Evolutionary conservation across 2,329 filamentous ascomycete genomes (phyloP), one percentile per base, ranked within the genome.

Genomic region (Fusarium sp.): DNA sequence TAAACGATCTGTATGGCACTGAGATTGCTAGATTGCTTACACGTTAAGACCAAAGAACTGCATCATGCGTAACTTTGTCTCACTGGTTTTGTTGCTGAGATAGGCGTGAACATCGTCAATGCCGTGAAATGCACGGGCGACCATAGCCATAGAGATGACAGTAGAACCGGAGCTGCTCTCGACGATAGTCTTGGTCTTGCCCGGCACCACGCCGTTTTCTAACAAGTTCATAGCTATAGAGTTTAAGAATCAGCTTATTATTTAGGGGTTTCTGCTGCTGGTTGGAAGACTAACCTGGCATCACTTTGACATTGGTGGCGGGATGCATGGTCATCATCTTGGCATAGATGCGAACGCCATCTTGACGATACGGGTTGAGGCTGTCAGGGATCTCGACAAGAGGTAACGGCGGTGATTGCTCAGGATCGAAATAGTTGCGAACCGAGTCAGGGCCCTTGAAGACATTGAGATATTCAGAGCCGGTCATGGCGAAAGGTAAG

Each of bases 311-410:
- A 50, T 89, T 89, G 57, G 88, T 85, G 14, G 86, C 85, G 1
- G 87, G 87, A 62, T 86, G 84, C 78, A 84, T 84, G 4, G 85
- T 86, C 82, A 89, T 85, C 83, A 89, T 86, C 75, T 89, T 89
- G 32, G 87, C 87, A 62, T 88, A 89, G 62, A 89, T 88, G 21
- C 85, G 83, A 4, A 89, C 84, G 2, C 85, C 84, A 82, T 89
- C 83, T 20, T 80, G 65, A 47, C 82, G 78, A 65, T 83, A 87
- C 1, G 86, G 86, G 61, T 89, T 89, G 45, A 89, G 78, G 36
- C 77, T 77, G 26, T 79, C 78, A 4, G 87, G 87, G 11, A 89
- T 77, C 75, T 89, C 87, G 17, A 89, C 85, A 4, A 89, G 77
- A 6, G 87, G 87, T 3, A 89, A 70, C 9, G 85, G 85, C 6